A percentile compares a stretch with the other conserved stretches of the same genome.
phyloP scores from a whole-genome alignment of 257 asterid genomes.

The Lycium ferocissimum region DNA sequence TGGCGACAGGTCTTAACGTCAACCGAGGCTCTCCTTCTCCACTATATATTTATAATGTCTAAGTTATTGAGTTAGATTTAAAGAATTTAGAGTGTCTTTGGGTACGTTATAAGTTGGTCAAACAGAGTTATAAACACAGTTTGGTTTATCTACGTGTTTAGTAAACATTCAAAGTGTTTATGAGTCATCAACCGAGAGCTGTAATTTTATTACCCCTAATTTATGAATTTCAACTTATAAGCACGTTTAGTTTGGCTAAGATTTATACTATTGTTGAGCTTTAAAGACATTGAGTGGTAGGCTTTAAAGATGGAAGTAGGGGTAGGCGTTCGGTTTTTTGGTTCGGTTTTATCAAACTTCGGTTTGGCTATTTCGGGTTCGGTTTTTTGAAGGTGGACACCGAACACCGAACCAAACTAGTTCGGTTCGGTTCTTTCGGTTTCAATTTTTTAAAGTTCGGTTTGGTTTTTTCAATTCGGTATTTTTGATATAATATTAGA shows the following conservation, averaged over 20 bases:
- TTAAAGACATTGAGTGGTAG: too few species aligned
- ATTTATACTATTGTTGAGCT: neutral
- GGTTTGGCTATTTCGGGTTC: too few species aligned
- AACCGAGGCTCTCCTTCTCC: neutral
- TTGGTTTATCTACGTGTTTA: neutral
- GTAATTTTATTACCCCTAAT: neutral
- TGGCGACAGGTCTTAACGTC: neutral
- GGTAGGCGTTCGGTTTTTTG: too few species aligned
- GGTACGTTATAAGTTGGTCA: neutral
- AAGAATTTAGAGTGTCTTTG: neutral
- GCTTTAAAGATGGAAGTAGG: too few species aligned
- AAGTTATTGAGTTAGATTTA: neutral
- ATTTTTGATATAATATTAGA: too few species aligned
- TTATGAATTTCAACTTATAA: neutral
- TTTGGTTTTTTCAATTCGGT: too few species aligned
- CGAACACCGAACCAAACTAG: too few species aligned
- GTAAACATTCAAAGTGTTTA: neutral
- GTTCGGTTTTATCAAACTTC: too few species aligned
- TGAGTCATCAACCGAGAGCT: neutral
- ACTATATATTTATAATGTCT: neutral
- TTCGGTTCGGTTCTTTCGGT: too few species aligned
- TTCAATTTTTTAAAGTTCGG: too few species aligned
- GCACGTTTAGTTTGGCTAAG: neutral
- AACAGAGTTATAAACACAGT: neutral
- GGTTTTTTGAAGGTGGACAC: too few species aligned